A percentile compares a stretch with the other conserved stretches of the same genome.
Evolutionary conservation across 495 filamentous ascomycete genomes (phyloP).

Genomic region (Hypoxylon rickii): DNA sequence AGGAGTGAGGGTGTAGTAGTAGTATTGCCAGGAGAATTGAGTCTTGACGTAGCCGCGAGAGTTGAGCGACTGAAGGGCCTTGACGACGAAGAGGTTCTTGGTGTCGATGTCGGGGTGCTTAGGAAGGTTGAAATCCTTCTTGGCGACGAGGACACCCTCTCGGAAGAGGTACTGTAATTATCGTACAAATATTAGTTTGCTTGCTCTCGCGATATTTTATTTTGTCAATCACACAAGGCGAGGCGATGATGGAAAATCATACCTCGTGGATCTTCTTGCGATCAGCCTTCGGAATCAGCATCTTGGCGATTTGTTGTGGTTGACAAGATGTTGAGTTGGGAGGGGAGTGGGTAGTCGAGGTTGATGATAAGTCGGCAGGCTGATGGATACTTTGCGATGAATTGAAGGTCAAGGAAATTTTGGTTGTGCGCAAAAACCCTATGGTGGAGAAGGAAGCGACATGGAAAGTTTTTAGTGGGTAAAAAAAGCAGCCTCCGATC

Average conservation of each 20-base stretch:
- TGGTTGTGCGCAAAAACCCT: conserved; percentile 46
- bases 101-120: conserved; percentile 96
- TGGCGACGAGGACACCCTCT: conserved; percentile 98
- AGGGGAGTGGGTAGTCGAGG: conserved; percentile 28
- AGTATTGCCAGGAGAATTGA: conserved; percentile 99
- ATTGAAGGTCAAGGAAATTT: conserved; percentile 40
- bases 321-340: conserved; percentile 49
- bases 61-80: conserved; percentile 95
- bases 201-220: conserved; percentile 3
- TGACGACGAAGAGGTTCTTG: conserved; percentile 99
- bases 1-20: conserved; percentile 99
- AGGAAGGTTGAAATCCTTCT: conserved; percentile 95
- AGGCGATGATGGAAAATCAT: conserved; percentile 28
- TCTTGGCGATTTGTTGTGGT: conserved; percentile 60
- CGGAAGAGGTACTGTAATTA: conserved; percentile 93
- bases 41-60: conserved; percentile 99
- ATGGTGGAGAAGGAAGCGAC: conserved; percentile 37
- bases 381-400: conserved; percentile 36
- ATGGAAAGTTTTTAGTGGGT: background rate
- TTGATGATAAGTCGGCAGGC: conserved; percentile 36
- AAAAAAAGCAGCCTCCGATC: background rate
- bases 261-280: conserved; percentile 98
- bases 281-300: conserved; percentile 99
- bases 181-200: conserved; percentile 42
- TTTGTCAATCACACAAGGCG: background rate